Base-by-base conservation (phyloP, 495 filamentous ascomycete genomes). In the Diplogelasinospora grovesii region DNA sequence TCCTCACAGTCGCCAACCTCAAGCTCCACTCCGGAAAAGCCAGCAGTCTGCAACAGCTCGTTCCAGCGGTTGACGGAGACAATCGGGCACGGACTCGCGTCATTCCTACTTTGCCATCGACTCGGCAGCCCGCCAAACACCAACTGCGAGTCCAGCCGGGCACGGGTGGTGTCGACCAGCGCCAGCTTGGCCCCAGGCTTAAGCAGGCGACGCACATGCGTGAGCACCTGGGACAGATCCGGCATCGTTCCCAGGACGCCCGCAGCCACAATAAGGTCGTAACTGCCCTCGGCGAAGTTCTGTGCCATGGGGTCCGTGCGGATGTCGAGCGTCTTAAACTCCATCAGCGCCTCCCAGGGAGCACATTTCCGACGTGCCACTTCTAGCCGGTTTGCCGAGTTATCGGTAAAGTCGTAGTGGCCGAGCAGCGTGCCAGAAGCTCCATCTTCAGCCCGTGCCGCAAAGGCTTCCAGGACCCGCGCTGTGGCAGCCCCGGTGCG, bases 261-360 rank as follows among this genome's bases (percentile, higher is more conserved):
- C 8, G 65, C 49, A 0, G 71, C 76, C 11, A 79, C 39, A 5
- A 81, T 54, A 0, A 81, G 43, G 42, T 81, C 76, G 46, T 71
- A 81, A 0, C 47, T 44, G 2, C 39, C 61, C 6, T 30, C 40
- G 11, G 65, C 54, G 34, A 75, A 74, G 0, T 69, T 70, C 44
- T 81, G 75, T 15, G 55, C 42, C 0, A 39, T 23, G 2, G 70
- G 70, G 36, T 75, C 69, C 9, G 54, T 43, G 19, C 64, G 64
- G 22, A 79, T 73, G 42, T 81, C 62, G 0, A 79, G 46, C 4
- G 48, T 49, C 14, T 48, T 43, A 41, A 63, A 79, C 0, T 66
- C 53, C 31, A 81, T 69, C 27, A 57, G 26, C 18, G 56, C 57
- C 0, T 36, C 43, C 13, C 54, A 56, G 0, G 52, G 39, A 20